Evolutionary conservation across 139 green algal species (phyloP).

Genomic region (Desmodesmus armatus): DNA sequence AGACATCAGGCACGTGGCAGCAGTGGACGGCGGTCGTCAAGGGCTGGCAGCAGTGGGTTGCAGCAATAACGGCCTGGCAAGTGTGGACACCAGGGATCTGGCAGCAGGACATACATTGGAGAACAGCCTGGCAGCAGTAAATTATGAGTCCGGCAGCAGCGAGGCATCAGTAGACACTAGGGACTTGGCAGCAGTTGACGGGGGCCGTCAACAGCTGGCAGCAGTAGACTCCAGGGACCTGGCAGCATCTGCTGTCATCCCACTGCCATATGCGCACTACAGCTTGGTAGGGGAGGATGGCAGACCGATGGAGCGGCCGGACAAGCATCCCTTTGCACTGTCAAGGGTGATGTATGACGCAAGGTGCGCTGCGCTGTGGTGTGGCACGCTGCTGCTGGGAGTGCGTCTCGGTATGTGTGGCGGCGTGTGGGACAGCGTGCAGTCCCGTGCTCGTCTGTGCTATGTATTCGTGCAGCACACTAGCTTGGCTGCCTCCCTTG

Average conservation of each 20-base stretch:
- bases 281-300: constrained; percentile 67
- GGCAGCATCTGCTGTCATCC: constrained; percentile 46
- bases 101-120: not conserved
- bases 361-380: not conserved
- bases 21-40: too few species aligned
- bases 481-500: not conserved
- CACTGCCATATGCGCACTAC: constrained; percentile 80
- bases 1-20: too few species aligned
- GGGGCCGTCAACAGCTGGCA: too few species aligned
- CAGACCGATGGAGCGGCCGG: constrained; percentile 57
- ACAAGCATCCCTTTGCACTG: constrained; percentile 86
- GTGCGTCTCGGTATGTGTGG: not conserved
- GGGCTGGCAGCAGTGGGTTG: too few species aligned
- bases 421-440: too few species aligned
- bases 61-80: not conserved
- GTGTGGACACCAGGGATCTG: not conserved
- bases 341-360: constrained; percentile 57
- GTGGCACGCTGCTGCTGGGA: not conserved
- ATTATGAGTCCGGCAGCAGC: not conserved
- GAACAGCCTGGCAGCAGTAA: not conserved
- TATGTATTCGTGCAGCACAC: not conserved
- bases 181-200: not conserved
- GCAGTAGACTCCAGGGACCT: not conserved
- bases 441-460: not conserved
- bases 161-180: not conserved